These are phyloP conservation scores for Tricladium varicosporioides DNA, from an alignment of 2,329 filamentous ascomycete species.

Conservation along the genomic window DNA sequence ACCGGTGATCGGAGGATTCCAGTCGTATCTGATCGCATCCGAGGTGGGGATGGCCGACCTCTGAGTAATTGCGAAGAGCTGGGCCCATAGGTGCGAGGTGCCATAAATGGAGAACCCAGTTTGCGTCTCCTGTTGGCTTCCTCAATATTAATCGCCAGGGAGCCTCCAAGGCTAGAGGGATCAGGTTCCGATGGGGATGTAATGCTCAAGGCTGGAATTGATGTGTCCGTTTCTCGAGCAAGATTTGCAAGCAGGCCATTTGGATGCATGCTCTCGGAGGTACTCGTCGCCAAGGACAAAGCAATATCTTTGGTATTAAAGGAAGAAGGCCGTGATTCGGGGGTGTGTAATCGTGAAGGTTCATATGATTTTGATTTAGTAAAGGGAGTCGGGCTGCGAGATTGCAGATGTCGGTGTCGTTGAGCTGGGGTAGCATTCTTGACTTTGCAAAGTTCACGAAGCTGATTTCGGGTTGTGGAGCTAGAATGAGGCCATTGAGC, in stretches of 20 bases:
- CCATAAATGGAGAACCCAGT: conserved; percentile 42
- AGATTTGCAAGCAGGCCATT: conserved; percentile 60
- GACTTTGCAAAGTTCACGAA: conserved; percentile 60
- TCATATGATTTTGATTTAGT: conserved; percentile 48
- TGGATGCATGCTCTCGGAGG: conserved; percentile 63
- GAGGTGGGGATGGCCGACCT: conserved; percentile 17
- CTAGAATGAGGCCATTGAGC: conserved; percentile 64
- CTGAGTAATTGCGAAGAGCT: conserved; percentile 44
- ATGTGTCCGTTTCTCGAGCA: conserved; percentile 39
- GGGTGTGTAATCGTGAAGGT: conserved; percentile 48
- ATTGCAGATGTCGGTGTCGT: conserved; percentile 45
- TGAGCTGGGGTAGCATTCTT: conserved; percentile 46
- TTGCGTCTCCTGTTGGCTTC: conserved; percentile 10
- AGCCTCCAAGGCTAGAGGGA: conserved; percentile 13
- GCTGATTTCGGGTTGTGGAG: conserved; percentile 58
- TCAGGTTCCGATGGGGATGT: conserved; percentile 7
- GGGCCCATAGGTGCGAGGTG: conserved; percentile 57
- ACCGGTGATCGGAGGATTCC: conserved; percentile 31
- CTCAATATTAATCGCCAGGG: conserved; percentile 8
- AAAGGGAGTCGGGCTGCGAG: conserved; percentile 56
- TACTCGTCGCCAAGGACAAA: conserved; percentile 61
- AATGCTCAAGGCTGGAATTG: neutral
- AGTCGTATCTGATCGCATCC: conserved; percentile 13
- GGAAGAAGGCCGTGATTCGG: conserved; percentile 45
- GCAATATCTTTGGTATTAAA: conserved; percentile 63